Conservation (phyloP, 176 grass and related monocot species). For the Oryza longistaminata region DNA sequence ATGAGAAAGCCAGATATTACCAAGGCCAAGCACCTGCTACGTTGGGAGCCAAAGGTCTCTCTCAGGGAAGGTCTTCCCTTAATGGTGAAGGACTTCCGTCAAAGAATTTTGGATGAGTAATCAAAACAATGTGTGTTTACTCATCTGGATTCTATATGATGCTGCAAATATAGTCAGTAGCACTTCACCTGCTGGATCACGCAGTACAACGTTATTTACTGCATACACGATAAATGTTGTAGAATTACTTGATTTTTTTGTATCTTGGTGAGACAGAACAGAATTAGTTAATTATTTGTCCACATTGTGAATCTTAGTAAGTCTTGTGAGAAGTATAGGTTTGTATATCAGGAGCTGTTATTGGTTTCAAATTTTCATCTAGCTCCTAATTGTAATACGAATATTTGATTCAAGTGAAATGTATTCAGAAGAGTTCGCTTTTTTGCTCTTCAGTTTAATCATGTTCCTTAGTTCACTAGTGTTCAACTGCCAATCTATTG, state of each 20-base stretch:
- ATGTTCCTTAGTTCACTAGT: neutral
- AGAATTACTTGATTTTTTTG: constrained; percentile 39
- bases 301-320: constrained; percentile 26
- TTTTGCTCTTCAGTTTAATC: neutral
- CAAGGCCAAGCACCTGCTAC: constrained; percentile 77
- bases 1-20: constrained; percentile 93
- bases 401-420: constrained; percentile 30
- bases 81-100: constrained; percentile 79
- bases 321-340: constrained; percentile 9
- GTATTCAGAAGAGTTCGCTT: constrained; percentile 21
- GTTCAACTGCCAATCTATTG: neutral
- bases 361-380: constrained; percentile 2
- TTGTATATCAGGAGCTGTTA: constrained; percentile 33
- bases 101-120: constrained; percentile 64
- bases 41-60: constrained; percentile 77
- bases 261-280: constrained; percentile 30
- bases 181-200: constrained; percentile 23
- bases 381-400: constrained; percentile 44
- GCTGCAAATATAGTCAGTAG: constrained; percentile 23
- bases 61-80: constrained; percentile 83
- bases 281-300: constrained; percentile 30
- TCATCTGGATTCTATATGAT: constrained; percentile 26
- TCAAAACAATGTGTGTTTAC: neutral
- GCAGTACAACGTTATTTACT: constrained; percentile 31
- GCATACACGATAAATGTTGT: constrained; percentile 43